These are phyloP conservation scores for Dinochytrium kinnereticum DNA, from an alignment of 371 early-diverging fungal species.

Conservation along the genomic window DNA sequence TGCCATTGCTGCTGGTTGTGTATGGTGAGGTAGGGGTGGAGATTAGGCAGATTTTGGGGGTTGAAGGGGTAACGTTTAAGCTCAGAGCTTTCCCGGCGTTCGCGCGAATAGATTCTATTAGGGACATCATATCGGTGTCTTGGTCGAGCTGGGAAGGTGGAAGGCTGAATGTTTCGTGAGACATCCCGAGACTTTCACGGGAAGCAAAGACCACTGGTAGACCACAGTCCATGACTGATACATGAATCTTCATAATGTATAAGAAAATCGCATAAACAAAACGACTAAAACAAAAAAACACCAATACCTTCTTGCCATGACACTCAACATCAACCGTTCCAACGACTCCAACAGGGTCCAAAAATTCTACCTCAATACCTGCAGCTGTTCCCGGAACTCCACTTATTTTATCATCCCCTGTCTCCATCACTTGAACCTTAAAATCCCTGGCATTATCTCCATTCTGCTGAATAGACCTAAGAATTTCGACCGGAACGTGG, in stretches of 20 bases:
- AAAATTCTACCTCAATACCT: slow-evolving; percentile 13
- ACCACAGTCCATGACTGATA: slow-evolving; percentile 20
- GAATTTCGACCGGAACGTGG: slow-evolving; percentile 10
- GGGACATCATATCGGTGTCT: not conserved
- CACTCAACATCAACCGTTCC: slow-evolving; percentile 2
- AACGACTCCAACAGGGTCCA: slow-evolving; percentile 7
- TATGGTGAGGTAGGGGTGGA: slow-evolving; percentile 1
- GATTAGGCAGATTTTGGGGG: slow-evolving; percentile 22
- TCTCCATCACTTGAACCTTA: not conserved
- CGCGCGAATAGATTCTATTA: not conserved
- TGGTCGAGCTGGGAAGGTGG: slow-evolving; percentile 8
- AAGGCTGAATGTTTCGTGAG: not conserved
- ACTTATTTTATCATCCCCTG: slow-evolving; percentile 11
- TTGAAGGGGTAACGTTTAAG: slow-evolving; percentile 7
- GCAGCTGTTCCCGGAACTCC: slow-evolving; percentile 26
- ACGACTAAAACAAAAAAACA: not conserved
- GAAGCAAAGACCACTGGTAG: slow-evolving; percentile 19
- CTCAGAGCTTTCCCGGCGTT: not conserved
- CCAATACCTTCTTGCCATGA: not conserved
- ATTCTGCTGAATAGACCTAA: too few relatives aligned
- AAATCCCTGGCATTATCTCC: not conserved
- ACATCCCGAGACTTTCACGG: not conserved
- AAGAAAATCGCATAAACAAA: not conserved
- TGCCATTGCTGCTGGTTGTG: not conserved
- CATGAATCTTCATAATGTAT: not conserved